phyloP scores from a whole-genome alignment of 129 eudicot genomes.

The Erigeron canadensis region DNA sequence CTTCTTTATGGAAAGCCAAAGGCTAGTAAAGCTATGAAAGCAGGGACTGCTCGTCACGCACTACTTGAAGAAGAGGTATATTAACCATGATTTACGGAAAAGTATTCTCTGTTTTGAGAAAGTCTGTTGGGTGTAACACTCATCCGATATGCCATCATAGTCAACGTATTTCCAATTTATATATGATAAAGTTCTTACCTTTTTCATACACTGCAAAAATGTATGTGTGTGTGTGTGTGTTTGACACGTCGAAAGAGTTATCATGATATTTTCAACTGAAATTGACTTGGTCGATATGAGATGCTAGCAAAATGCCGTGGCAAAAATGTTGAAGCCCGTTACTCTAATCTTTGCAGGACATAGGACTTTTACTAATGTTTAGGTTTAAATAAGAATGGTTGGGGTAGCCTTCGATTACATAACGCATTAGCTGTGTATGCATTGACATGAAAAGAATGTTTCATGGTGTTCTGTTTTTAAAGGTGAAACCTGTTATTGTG shows the following conservation, averaged over 20 bases:
- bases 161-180: too few species aligned
- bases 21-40: constrained; percentile 75
- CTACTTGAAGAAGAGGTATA: constrained; percentile 78
- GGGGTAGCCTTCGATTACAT: too few species aligned
- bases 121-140: background rate
- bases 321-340: background rate
- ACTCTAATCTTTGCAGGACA: too few species aligned
- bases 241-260: background rate
- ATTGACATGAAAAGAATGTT: too few species aligned
- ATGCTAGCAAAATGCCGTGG: background rate
- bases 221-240: background rate
- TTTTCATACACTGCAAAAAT: too few species aligned
- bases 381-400: too few species aligned
- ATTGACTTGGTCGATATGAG: background rate
- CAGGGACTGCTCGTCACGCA: constrained; percentile 83
- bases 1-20: constrained; percentile 59
- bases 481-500: too few species aligned
- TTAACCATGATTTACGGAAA: background rate
- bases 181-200: too few species aligned
- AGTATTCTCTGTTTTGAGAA: background rate
- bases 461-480: too few species aligned
- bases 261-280: background rate
- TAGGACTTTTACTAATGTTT: too few species aligned
- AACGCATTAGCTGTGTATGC: too few species aligned
- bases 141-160: background rate